Evolutionary conservation across 768 basidiomycete species (phyloP).

Genomic region (Pleurotus tuber-regium): DNA sequence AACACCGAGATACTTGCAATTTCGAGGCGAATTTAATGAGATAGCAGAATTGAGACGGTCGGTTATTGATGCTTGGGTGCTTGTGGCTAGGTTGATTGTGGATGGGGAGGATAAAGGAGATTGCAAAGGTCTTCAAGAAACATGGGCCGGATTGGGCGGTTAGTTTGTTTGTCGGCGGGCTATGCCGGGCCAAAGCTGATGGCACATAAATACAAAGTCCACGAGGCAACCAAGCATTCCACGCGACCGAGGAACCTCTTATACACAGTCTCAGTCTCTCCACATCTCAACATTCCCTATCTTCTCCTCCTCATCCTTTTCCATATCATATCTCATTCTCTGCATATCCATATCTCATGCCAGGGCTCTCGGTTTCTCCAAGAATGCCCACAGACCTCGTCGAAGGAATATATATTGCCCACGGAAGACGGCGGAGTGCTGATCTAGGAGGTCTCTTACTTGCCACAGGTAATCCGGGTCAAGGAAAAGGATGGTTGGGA

Average conservation of each 20-base stretch:
- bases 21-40: too few relatives aligned
- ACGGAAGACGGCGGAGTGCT: constrained; percentile 66
- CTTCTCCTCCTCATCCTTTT: constrained; percentile 9
- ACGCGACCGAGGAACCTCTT: constrained; percentile 36
- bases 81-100: background rate
- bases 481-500: constrained; percentile 71
- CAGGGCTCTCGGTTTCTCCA: background rate
- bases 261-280: constrained; percentile 15
- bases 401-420: constrained; percentile 14
- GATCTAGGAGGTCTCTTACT: constrained; percentile 88
- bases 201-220: constrained; percentile 2
- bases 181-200: constrained; percentile 1
- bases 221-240: constrained; percentile 17
- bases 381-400: constrained; percentile 14
- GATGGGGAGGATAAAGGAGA: background rate
- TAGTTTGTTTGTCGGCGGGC: constrained; percentile 6
- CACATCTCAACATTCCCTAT: constrained; percentile 14
- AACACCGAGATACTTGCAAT: too few relatives aligned
- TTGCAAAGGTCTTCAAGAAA: background rate
- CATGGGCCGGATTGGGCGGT: background rate
- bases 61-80: too few relatives aligned
- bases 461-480: constrained; percentile 59
- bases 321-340: background rate
- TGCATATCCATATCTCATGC: background rate
- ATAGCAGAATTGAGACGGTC: too few relatives aligned